Conservation (phyloP, 1,284 basidiomycete genomes). For the Moesziomyces antarcticus region DNA sequence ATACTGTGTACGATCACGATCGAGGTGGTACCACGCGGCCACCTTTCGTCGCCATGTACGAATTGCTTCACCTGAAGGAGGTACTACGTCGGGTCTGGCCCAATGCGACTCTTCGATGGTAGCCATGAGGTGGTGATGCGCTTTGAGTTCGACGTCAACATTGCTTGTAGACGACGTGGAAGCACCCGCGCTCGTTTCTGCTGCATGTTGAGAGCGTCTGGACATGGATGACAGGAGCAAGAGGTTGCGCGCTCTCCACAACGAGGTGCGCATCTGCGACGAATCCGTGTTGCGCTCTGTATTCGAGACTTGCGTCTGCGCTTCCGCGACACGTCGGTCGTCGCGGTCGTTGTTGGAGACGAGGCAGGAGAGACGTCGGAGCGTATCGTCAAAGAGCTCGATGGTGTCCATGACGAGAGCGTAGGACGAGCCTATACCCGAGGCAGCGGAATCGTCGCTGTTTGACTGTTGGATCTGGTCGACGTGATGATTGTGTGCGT, state of each 20-base stretch:
- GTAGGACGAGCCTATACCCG: constrained; percentile 18
- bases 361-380: constrained; percentile 31
- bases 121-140: constrained; percentile 28
- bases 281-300: constrained; percentile 17
- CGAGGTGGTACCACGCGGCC: constrained; percentile 37
- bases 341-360: constrained; percentile 14
- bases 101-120: constrained; percentile 38
- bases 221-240: constrained; percentile 31
- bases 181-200: not conserved
- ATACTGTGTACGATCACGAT: constrained; percentile 20
- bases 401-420: constrained; percentile 41
- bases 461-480: not conserved
- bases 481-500: not conserved
- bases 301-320: not conserved
- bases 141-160: constrained; percentile 14
- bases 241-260: constrained; percentile 36
- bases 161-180: not conserved
- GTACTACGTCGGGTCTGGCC: constrained; percentile 6
- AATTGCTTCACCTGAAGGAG: constrained; percentile 17
- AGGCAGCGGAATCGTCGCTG: not conserved
- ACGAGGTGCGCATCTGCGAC: constrained; percentile 26
- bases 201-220: constrained; percentile 5
- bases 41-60: constrained; percentile 40
- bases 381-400: constrained; percentile 38
- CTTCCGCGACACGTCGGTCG: not conserved